Conservation (phyloP, 805 yeast genomes). For the Hanseniaspora osmophila region DNA sequence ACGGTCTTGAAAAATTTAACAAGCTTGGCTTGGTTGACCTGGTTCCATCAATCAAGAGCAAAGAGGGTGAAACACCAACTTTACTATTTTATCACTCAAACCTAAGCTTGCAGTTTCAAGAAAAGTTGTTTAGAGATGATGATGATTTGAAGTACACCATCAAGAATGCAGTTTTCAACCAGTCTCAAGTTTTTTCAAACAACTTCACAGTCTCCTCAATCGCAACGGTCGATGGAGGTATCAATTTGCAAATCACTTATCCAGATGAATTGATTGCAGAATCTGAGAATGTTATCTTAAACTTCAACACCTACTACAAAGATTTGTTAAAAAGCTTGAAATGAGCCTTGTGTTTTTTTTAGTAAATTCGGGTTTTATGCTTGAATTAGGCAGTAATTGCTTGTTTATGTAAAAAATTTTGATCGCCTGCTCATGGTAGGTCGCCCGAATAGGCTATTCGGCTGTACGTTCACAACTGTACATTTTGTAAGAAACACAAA, state of each 20-base stretch:
- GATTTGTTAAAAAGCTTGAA: neutral
- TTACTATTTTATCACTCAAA: conserved; percentile 2
- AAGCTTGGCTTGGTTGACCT: neutral
- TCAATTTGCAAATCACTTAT: neutral
- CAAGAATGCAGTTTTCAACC: conserved; percentile 2
- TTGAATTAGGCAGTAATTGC: too few relatives aligned
- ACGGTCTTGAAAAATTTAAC: neutral
- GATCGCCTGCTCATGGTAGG: too few relatives aligned
- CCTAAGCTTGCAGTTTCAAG: neutral
- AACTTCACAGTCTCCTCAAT: conserved; percentile 1
- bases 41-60: neutral
- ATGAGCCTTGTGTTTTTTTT: neutral
- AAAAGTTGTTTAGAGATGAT: neutral
- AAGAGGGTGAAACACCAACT: neutral
- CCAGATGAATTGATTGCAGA: neutral
- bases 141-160: neutral
- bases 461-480: too few relatives aligned
- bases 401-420: too few relatives aligned
- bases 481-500: too few relatives aligned
- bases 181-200: neutral
- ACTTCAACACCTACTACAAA: neutral
- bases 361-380: neutral
- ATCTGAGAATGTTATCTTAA: neutral
- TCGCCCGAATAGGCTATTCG: too few relatives aligned
- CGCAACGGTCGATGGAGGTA: conserved; percentile 1